Conservation (phyloP, 1,284 basidiomycete genomes). For the Neolentinus lepideus region DNA sequence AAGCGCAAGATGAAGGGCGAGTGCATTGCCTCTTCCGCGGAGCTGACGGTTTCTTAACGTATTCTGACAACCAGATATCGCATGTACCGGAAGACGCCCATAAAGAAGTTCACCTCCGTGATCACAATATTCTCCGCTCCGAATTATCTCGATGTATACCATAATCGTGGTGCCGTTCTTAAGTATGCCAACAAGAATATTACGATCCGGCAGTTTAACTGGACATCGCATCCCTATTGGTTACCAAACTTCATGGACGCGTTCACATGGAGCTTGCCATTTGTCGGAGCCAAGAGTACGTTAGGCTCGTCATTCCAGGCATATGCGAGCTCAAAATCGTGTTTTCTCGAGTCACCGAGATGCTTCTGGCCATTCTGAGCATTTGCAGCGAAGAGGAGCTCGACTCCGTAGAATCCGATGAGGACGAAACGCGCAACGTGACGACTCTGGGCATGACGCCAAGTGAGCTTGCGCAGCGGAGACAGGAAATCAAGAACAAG, state of each 20-base stretch:
- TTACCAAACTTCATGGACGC: constrained; percentile 99
- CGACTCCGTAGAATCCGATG: constrained; percentile 52
- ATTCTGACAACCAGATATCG: constrained; percentile 58
- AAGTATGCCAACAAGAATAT: constrained; percentile 99
- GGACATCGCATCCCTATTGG: constrained; percentile 4
- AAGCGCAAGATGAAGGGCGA: constrained; percentile 94
- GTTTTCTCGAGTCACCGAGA: constrained; percentile 73
- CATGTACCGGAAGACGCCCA: constrained; percentile 92
- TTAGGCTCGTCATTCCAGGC: constrained; percentile 11
- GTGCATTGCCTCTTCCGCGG: constrained; percentile 13
- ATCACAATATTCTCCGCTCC: constrained; percentile 97
- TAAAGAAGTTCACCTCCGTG: constrained; percentile 87
- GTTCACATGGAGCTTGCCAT: constrained; percentile 98
- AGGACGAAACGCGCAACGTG: constrained; percentile 29
- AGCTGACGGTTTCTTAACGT: constrained; percentile 25
- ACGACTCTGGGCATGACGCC: constrained; percentile 27
- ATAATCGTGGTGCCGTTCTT: constrained; percentile 93
- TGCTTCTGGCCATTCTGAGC: constrained; percentile 92
- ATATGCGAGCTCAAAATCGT: neutral
- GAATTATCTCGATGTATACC: constrained; percentile 94
- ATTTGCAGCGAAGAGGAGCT: constrained; percentile 95
- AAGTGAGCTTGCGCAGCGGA: constrained; percentile 39
- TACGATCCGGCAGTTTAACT: constrained; percentile 60
- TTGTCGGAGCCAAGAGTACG: constrained; percentile 95
- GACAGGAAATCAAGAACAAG: constrained; percentile 91